These are phyloP conservation scores for Globisporangium abappressorium DNA, from an alignment of 352 stramenopile species.

Conservation along the genomic window DNA sequence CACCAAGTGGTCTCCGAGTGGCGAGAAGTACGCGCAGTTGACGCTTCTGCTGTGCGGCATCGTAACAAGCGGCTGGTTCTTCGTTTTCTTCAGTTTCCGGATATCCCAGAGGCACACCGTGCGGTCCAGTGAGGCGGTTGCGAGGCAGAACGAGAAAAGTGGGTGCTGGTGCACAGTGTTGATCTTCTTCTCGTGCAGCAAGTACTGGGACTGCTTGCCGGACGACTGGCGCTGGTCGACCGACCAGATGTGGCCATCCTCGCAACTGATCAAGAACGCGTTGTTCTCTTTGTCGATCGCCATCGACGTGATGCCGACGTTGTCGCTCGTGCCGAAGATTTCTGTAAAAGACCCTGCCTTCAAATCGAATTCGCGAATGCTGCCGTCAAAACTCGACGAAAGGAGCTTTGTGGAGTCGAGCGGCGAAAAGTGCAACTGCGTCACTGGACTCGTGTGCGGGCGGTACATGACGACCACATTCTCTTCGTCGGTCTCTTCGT, in stretches of 20 bases:
- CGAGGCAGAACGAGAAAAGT: constrained; percentile 50
- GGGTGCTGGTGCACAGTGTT: constrained; percentile 84
- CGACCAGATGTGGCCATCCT: constrained; percentile 55
- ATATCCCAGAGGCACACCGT: constrained; percentile 83
- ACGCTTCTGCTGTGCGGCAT: constrained; percentile 74
- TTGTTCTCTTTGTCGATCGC: constrained; percentile 15
- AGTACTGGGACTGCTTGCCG: constrained; percentile 31
- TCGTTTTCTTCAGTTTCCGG: constrained; percentile 44
- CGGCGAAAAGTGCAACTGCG: constrained; percentile 55
- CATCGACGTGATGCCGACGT: constrained; percentile 63
- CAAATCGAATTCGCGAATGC: constrained; percentile 67
- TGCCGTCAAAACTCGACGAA: constrained; percentile 72
- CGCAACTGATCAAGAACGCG: constrained; percentile 53
- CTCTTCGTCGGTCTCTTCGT: constrained; percentile 20
- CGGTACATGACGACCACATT: constrained; percentile 56
- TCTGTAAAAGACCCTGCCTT: constrained; percentile 46
- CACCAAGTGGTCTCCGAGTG: constrained; percentile 61
- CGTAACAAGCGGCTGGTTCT: constrained; percentile 43
- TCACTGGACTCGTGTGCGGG: constrained; percentile 62
- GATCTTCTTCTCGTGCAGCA: constrained; percentile 82
- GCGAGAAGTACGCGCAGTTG: constrained; percentile 88
- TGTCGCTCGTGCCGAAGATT: constrained; percentile 43
- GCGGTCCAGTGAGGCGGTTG: constrained; percentile 76
- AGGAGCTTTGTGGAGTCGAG: constrained; percentile 53
- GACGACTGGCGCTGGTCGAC: constrained; percentile 47